phyloP scores from a whole-genome alignment of 495 filamentous ascomycete genomes.

The Penicillium argentinense region DNA sequence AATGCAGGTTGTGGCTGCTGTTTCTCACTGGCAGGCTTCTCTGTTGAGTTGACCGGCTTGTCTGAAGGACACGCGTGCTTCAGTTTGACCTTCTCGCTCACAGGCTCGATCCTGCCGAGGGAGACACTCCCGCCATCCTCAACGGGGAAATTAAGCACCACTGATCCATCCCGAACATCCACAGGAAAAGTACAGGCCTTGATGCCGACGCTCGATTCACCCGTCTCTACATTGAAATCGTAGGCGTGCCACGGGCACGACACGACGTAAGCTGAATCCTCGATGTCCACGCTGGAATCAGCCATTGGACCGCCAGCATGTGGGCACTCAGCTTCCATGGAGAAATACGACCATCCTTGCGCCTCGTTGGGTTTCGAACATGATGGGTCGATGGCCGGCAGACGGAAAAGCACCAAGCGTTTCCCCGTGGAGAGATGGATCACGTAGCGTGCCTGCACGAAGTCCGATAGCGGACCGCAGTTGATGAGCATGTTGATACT shows the following conservation, averaged over 20 bases:
- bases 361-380: conserved; percentile 33
- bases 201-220: conserved; percentile 54
- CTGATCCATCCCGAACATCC: conserved; percentile 35
- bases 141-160: conserved; percentile 33
- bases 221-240: conserved; percentile 57
- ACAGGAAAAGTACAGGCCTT: conserved; percentile 54
- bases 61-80: conserved; percentile 35
- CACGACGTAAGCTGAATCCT: conserved; percentile 54
- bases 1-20: not conserved
- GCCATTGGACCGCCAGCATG: conserved; percentile 54
- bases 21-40: not conserved
- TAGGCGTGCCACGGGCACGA: conserved; percentile 58
- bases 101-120: conserved; percentile 40
- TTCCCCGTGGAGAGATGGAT: conserved; percentile 50
- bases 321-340: conserved; percentile 55
- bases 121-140: conserved; percentile 19
- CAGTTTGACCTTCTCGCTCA: conserved; percentile 52
- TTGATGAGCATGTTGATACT: conserved; percentile 32
- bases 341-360: conserved; percentile 51
- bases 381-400: conserved; percentile 43
- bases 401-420: conserved; percentile 51
- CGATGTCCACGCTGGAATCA: conserved; percentile 52
- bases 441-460: conserved; percentile 49
- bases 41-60: conserved; percentile 5
- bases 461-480: conserved; percentile 32